A percentile compares a stretch with the other conserved stretches of the same genome.
These are phyloP conservation scores for Pseudevernia furfuracea DNA, from an alignment of 495 filamentous ascomycete species.

Conservation along the genomic window DNA sequence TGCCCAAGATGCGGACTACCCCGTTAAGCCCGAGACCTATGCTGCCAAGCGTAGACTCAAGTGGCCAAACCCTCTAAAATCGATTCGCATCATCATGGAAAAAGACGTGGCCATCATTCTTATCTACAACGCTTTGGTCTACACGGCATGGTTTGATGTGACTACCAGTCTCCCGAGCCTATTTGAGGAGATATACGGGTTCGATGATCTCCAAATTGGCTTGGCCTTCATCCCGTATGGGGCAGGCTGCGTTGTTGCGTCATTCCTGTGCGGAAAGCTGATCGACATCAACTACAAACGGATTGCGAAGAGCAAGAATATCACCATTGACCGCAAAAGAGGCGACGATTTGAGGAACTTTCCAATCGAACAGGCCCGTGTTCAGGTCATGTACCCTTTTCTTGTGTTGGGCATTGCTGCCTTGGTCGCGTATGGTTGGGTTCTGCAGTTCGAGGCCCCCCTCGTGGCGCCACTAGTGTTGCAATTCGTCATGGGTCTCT, in stretches of 20 bases:
- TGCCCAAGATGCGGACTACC: neutral
- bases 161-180: constrained; percentile 40
- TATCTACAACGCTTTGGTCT: constrained; percentile 34
- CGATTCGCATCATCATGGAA: constrained; percentile 34
- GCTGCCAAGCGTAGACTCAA: neutral
- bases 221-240: constrained; percentile 4
- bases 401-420: constrained; percentile 1
- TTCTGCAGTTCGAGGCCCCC: constrained; percentile 31
- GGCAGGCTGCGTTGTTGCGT: neutral
- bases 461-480: constrained; percentile 36
- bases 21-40: neutral
- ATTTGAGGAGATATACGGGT: constrained; percentile 39
- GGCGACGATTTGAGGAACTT: constrained; percentile 33
- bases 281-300: constrained; percentile 37
- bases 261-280: neutral
- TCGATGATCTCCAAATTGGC: constrained; percentile 38
- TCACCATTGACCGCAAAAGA: constrained; percentile 24
- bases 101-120: constrained; percentile 42
- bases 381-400: constrained; percentile 28
- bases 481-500: constrained; percentile 35
- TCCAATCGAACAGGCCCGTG: constrained; percentile 41
- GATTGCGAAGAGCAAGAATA: constrained; percentile 16
- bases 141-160: constrained; percentile 38
- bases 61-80: constrained; percentile 18
- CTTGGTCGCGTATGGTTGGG: constrained; percentile 41